These are phyloP conservation scores for Taxillus chinensis DNA, from an alignment of 164 flowering plant genomes.

Conservation along the genomic window DNA sequence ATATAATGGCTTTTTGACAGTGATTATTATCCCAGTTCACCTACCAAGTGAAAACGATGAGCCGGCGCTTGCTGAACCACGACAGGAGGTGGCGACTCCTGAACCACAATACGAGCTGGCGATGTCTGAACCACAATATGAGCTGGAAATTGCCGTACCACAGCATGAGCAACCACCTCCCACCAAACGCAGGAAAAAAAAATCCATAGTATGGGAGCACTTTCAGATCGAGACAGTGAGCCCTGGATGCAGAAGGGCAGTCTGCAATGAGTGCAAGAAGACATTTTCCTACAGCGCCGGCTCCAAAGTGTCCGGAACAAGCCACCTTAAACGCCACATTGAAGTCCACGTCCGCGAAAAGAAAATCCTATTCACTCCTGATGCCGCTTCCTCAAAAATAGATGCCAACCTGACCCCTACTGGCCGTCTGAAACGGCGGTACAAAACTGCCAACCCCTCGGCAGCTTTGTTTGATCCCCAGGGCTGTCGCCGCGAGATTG, in stretches of 20 bases:
- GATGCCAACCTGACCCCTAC: conserved; percentile 19
- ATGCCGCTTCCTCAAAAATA: conserved; percentile 28
- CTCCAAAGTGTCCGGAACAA: conserved; percentile 81
- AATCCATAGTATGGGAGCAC: conserved; percentile 92
- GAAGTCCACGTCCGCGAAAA: conserved; percentile 64
- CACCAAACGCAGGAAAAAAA: conserved; percentile 69
- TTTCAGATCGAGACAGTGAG: conserved; percentile 68
- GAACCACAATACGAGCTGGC: conserved; percentile 1
- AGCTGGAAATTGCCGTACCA: conserved; percentile 20
- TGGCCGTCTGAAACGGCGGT: conserved; percentile 45
- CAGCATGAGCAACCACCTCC: conserved; percentile 18
- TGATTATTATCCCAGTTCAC: too few relatives aligned
- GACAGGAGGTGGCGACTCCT: too few relatives aligned
- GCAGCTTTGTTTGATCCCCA: conserved; percentile 42
- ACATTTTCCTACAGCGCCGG: conserved; percentile 92
- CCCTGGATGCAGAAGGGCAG: conserved; percentile 60
- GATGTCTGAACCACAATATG: background rate
- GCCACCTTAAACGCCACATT: conserved; percentile 90
- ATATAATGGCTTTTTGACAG: too few relatives aligned
- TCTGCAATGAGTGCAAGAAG: conserved; percentile 79
- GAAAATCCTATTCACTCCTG: conserved; percentile 32
- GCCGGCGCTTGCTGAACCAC: too few relatives aligned
- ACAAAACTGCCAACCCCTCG: conserved; percentile 24
- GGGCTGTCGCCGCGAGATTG: conserved; percentile 59
- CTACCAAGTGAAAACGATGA: conserved; percentile 6